Evolutionary conservation across 345 rosid species (phyloP).

Genomic region (Sonneratia alba): DNA sequence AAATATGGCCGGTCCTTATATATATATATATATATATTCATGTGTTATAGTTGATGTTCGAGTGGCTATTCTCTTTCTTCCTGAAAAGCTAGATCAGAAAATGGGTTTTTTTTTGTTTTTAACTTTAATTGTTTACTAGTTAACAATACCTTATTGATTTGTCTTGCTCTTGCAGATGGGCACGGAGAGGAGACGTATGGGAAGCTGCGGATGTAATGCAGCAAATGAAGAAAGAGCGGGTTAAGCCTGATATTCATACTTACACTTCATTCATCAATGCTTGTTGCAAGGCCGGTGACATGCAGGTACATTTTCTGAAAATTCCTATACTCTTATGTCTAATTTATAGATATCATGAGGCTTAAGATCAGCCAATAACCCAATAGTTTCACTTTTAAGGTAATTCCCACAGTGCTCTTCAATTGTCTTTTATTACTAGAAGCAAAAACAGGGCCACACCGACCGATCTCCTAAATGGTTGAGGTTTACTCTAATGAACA

Average conservation of each 20-base stretch:
- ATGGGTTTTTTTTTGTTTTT: neutral
- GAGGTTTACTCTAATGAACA: neutral
- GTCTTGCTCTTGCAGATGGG: conserved; percentile 49
- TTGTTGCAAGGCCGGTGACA: conserved; percentile 93
- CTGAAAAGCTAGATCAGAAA: neutral
- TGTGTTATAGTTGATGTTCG: neutral
- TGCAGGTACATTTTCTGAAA: conserved; percentile 42
- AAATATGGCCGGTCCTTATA: neutral
- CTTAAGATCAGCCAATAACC: neutral
- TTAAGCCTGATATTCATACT: conserved; percentile 81
- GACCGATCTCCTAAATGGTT: neutral
- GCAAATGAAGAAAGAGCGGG: conserved; percentile 82
- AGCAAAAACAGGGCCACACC: neutral
- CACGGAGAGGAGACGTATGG: conserved; percentile 97
- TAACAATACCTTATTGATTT: neutral
- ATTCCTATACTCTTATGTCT: neutral
- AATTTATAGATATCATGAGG: neutral
- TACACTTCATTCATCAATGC: conserved; percentile 93
- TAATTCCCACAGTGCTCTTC: neutral
- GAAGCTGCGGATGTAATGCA: conserved; percentile 95
- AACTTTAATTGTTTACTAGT: too few species aligned
- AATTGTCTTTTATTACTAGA: neutral
- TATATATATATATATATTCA: neutral
- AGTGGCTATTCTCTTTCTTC: neutral
- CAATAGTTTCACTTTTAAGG: neutral